Percentiles rank a stretch among this genome's conserved stretches.
Evolutionary conservation across 805 yeast species (phyloP).

Genomic region (Starmerella powellii): DNA sequence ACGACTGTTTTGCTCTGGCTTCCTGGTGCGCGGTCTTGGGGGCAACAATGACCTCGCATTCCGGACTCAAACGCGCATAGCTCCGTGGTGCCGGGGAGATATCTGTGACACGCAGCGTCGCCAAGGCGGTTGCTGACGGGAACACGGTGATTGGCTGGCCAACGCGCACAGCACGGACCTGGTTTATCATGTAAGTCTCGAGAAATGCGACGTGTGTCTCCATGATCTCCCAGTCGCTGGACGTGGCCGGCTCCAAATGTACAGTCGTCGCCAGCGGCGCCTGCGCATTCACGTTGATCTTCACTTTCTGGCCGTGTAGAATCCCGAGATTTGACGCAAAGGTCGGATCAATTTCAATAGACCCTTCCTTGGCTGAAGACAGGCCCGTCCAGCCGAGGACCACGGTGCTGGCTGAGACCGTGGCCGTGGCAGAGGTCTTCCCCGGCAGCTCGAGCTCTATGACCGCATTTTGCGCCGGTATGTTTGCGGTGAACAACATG

Average conservation of each 20-base stretch:
- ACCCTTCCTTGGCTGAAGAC: slow-evolving; percentile 27
- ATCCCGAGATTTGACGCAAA: slow-evolving; percentile 46
- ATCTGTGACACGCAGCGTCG: slow-evolving; percentile 43
- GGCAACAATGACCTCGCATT: slow-evolving; percentile 63
- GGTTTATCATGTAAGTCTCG: slow-evolving; percentile 63
- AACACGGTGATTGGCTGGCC: slow-evolving; percentile 54
- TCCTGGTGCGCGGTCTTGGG: slow-evolving; percentile 36
- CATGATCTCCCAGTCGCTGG: slow-evolving; percentile 82
- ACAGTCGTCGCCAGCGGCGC: slow-evolving; percentile 47
- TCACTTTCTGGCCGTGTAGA: slow-evolving; percentile 33
- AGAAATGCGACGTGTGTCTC: slow-evolving; percentile 68
- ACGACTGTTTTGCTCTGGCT: not conserved
- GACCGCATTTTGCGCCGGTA: slow-evolving; percentile 46
- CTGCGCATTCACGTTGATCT: slow-evolving; percentile 38
- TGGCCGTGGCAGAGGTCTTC: slow-evolving; percentile 14
- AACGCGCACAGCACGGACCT: slow-evolving; percentile 60
- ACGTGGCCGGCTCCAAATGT: slow-evolving; percentile 62
- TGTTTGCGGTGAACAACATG: slow-evolving; percentile 39
- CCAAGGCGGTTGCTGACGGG: slow-evolving; percentile 49
- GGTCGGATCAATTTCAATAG: slow-evolving; percentile 53
- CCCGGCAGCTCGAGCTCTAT: slow-evolving; percentile 34
- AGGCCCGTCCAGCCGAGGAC: slow-evolving; percentile 63
- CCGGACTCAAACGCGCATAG: slow-evolving; percentile 46
- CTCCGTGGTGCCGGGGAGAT: slow-evolving; percentile 29
- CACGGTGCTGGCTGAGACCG: slow-evolving; percentile 18